Evolutionary conservation across 78 protist genomes (phyloP).

Genomic region (Cavenderia fasciculata): DNA sequence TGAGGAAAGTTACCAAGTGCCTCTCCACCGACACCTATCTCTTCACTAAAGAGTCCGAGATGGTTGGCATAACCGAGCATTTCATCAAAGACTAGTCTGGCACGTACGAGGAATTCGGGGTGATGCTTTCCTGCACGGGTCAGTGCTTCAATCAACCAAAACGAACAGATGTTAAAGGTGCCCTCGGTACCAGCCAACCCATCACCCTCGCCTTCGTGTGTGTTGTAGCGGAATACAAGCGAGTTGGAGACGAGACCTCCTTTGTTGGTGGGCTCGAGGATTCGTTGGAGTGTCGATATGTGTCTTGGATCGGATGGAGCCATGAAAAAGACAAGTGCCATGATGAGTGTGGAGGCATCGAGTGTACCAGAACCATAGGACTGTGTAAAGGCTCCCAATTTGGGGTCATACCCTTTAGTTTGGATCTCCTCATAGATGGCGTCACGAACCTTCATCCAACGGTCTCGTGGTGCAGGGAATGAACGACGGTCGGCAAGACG

Average conservation of each 20-base stretch:
- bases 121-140: constrained; percentile 25
- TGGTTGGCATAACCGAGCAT: constrained; percentile 81
- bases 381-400: constrained; percentile 46
- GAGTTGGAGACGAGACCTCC: constrained; percentile 75
- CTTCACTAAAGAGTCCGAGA: constrained; percentile 72
- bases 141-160: constrained; percentile 67
- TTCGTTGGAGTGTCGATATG: constrained; percentile 24
- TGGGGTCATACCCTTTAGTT: constrained; percentile 23
- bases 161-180: constrained; percentile 74
- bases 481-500: constrained; percentile 72
- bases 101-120: constrained; percentile 4
- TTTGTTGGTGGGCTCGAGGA: constrained; percentile 48
- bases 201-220: constrained; percentile 27
- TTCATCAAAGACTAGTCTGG: constrained; percentile 78
- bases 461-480: constrained; percentile 68
- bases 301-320: constrained; percentile 69
- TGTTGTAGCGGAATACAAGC: constrained; percentile 64
- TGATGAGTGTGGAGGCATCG: constrained; percentile 76
- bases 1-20: constrained; percentile 80
- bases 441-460: constrained; percentile 56
- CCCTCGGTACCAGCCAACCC: constrained; percentile 57
- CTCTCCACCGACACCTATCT: constrained; percentile 65
- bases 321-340: constrained; percentile 78
- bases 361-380: constrained; percentile 52
- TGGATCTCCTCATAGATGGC: constrained; percentile 66